These are phyloP conservation scores for Trebouxia gelatinosa DNA, from an alignment of 163 green algal species.

Conservation along the genomic window DNA sequence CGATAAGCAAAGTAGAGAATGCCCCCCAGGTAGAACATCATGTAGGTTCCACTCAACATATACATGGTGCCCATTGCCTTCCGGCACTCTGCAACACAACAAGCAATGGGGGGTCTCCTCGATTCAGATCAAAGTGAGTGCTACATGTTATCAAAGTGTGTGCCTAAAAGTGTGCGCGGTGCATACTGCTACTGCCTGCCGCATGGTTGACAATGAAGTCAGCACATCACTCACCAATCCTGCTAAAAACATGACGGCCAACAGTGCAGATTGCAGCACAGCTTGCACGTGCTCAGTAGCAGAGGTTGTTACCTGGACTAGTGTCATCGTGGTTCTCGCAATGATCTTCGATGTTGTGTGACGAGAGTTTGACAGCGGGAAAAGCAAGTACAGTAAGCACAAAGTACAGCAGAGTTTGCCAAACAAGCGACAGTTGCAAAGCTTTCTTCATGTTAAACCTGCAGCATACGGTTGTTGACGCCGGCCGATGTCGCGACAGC, in stretches of 20 bases:
- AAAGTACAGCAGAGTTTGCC: constrained; percentile 27
- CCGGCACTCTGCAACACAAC: not conserved
- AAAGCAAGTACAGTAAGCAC: not conserved
- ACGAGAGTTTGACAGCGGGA: not conserved
- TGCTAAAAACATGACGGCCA: not conserved
- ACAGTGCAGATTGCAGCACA: not conserved
- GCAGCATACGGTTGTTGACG: not conserved
- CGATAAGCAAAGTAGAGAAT: constrained; percentile 8
- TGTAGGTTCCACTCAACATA: not conserved
- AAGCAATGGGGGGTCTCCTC: not conserved
- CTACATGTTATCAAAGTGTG: not conserved
- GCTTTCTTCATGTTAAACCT: constrained; percentile 25
- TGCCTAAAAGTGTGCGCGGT: not conserved
- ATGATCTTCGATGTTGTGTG: not conserved
- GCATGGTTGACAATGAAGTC: not conserved
- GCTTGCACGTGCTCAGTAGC: not conserved
- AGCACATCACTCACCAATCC: not conserved
- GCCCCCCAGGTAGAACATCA: not conserved
- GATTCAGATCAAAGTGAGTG: not conserved
- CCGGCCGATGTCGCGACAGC: not conserved
- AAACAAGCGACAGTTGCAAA: constrained; percentile 7
- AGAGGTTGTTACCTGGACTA: not conserved
- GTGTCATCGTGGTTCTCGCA: not conserved
- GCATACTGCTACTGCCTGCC: not conserved
- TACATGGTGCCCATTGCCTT: not conserved